phyloP scores from a whole-genome alignment of 2,329 filamentous ascomycete genomes.

The Pseudogymnoascus sp. region DNA sequence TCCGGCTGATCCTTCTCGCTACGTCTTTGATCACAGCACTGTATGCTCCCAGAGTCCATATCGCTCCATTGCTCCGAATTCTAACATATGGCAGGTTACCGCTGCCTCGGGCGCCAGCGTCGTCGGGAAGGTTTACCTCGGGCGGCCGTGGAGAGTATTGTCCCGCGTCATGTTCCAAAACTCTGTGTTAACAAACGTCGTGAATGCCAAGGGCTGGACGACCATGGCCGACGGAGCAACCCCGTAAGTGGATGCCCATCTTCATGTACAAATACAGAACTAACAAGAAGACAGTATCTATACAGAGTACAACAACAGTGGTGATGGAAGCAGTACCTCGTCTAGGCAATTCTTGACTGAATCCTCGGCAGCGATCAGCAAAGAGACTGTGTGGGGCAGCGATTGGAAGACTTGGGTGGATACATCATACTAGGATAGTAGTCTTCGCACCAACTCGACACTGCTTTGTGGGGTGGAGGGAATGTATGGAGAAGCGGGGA shows the following conservation, averaged over 20 bases:
- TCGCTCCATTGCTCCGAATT: constrained; percentile 24
- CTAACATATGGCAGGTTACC: neutral
- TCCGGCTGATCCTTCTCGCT: constrained; percentile 33
- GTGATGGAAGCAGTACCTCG: constrained; percentile 10
- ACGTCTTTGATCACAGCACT: constrained; percentile 44
- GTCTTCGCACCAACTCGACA: neutral
- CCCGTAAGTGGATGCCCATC: constrained; percentile 10
- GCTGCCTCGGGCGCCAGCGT: constrained; percentile 13
- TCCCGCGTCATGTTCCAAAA: constrained; percentile 42
- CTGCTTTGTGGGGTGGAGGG: neutral
- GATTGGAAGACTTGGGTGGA: constrained; percentile 10
- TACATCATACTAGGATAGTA: constrained; percentile 10
- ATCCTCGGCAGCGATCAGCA: constrained; percentile 10
- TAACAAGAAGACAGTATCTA: constrained; percentile 7
- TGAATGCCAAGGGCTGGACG: constrained; percentile 42
- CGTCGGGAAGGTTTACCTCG: constrained; percentile 38
- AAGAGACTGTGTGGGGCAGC: constrained; percentile 9
- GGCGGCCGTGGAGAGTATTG: constrained; percentile 42
- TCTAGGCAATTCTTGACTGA: constrained; percentile 4
- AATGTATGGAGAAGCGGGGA: neutral
- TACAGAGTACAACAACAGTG: constrained; percentile 13
- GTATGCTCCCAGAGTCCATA: constrained; percentile 31
- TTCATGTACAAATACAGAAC: too few relatives aligned
- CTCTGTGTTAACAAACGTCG: constrained; percentile 36
- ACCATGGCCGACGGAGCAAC: constrained; percentile 15